Evolutionary conservation across 805 yeast genomes (phyloP).

Genomic region (Saccharomycopsis javanensis): DNA sequence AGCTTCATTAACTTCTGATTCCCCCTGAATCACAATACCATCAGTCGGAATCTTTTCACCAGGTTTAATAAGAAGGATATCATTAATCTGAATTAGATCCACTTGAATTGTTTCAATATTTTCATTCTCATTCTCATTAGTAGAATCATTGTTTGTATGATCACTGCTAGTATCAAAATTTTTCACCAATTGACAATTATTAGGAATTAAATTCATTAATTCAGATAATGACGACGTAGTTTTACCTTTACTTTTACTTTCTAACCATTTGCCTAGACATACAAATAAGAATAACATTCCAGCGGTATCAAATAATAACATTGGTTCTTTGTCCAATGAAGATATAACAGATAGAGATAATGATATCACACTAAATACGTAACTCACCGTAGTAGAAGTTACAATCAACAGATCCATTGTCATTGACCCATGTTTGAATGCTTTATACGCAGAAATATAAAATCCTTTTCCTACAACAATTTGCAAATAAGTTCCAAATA

Average conservation of each 20-base stretch:
- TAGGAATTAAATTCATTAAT: constrained; percentile 71
- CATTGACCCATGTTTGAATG: constrained; percentile 59
- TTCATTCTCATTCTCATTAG: neutral
- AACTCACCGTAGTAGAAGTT: constrained; percentile 73
- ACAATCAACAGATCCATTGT: constrained; percentile 92
- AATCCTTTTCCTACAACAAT: constrained; percentile 60
- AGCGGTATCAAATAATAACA: constrained; percentile 74
- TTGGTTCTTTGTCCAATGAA: constrained; percentile 36
- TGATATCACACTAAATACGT: constrained; percentile 58
- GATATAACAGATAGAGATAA: constrained; percentile 40
- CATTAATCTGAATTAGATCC: constrained; percentile 69
- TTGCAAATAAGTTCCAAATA: constrained; percentile 51
- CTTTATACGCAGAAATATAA: constrained; percentile 51
- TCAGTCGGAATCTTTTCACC: constrained; percentile 91
- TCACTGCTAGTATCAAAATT: constrained; percentile 22
- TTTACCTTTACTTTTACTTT: constrained; percentile 85
- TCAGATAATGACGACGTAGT: constrained; percentile 83
- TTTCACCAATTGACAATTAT: constrained; percentile 55
- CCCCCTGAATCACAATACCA: constrained; percentile 70
- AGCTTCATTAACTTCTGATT: constrained; percentile 81
- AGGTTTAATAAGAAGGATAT: constrained; percentile 68
- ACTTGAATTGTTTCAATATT: constrained; percentile 42
- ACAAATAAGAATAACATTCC: constrained; percentile 80
- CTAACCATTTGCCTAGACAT: constrained; percentile 83
- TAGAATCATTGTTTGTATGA: neutral